Evolutionary conservation across 306 rosid genomes (phyloP), one percentile per base, ranked within the genome.

Genomic region (Delonix regia): DNA sequence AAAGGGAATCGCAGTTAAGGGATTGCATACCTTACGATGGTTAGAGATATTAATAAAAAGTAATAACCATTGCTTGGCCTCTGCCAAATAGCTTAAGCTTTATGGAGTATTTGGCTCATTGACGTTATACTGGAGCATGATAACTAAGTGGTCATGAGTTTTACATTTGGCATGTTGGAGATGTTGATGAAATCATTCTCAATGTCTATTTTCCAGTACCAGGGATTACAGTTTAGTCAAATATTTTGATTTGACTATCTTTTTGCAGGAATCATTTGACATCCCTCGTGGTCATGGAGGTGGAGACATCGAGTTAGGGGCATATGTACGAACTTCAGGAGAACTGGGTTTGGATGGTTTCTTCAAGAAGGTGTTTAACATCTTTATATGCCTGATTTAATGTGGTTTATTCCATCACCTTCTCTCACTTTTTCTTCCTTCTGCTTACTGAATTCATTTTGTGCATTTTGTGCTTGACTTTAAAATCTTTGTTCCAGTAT

Each of bases 231-330:
- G 61, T 27, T 62, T 69, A 79, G 15, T 36, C 34, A 38, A 68
- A 28, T 63, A 48, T 55, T 24, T 64, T 79, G 65, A 77, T 33
- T 65, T 76, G 57, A 51, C 71, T 59, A n/a, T 56, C 61, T 14
- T 60, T 71, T 80, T 77, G 83, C 86, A 94, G 99, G 97, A 88
- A 81, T 92, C 99, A 1, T 90, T 90, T 75, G 97, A 94, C 67
- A 84, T 94, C 83, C 92, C 89, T 12, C 92, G 90, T 80, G 85
- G 86, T 61, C 80, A 60, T 19, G 63, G 89, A 79, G 87, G 27
- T 25, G 18, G 77, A 73, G 97, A 94, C 75, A 22, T 94, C 52
- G 99, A 94, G 81, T 81, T 90, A 45, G 98, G 98, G 33, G 78
- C 84, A 49, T 76, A 87, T 80, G 81, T 64, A 59, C 78, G 75